Base-by-base conservation (phyloP, 768 basidiomycete genomes). In the Dioszegia aurantiaca region DNA sequence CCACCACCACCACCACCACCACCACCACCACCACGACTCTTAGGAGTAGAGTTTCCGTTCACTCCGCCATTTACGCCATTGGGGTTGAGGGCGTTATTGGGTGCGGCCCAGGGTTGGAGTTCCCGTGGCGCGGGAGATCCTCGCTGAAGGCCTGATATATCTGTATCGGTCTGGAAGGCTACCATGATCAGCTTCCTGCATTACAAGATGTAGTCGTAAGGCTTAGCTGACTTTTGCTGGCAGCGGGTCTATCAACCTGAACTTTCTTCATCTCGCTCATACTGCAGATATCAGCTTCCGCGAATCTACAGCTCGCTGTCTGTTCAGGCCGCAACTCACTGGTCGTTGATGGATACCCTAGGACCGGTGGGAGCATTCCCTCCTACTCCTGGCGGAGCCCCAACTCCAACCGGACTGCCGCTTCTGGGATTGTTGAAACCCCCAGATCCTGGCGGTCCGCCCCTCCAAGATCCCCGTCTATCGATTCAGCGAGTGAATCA, bases 151-250 rank as follows among this genome's bases (percentile, higher is more conserved):
- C 45, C 51, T 12, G 72, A 71, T 43, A 74, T 74, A 40, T 74
- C 72, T 26, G 63, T 64, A 33, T 74, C 72, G 41, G 72, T 74
- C 42, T 62, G 64, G 40, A 74, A 68, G 30, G 51, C 66, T 70
- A 55, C 26, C 5, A 33, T 27, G 33, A 39, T 58, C 40, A 60
- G 52, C 42, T 44, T 36, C n/a, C n/a, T 4, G 2, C 33, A 10
- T 9, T 30, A 12, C 36, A 19, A 41, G 30, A 56, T 33, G 24
- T 16, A 23, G 16, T n/a, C 9, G 28, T 10, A 46, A 14, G 3
- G 30, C 19, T 12, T 8, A 43, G 39, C 70, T 59, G 26, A 65
- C 63, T 57, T 58, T 62, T 66, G 42, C 21, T 45, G 1, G 51
- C 19, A 43, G 46, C 39, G 31, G 57, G 30, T 37, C 69, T 64